Conservation (phyloP, 805 yeast genomes). For the Myxozyma sirexii region DNA sequence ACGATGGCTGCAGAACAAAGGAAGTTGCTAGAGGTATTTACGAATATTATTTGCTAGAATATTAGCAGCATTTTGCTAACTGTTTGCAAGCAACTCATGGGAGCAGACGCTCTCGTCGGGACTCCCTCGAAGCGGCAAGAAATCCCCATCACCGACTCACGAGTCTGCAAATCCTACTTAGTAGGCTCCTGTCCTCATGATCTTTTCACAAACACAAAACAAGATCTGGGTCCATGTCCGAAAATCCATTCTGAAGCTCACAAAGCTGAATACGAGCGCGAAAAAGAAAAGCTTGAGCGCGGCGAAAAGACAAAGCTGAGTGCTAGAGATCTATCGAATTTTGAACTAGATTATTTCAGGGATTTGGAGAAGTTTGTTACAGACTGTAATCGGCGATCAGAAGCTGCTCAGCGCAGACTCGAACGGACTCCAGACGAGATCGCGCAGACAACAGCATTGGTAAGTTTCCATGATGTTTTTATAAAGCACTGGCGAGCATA, state of each 20-base stretch:
- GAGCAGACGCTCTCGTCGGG: slow-evolving; percentile 46
- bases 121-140: slow-evolving; percentile 45
- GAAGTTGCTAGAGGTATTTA: slow-evolving; percentile 56
- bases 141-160: slow-evolving; percentile 54
- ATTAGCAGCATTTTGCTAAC: neutral
- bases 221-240: slow-evolving; percentile 80
- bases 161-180: slow-evolving; percentile 78
- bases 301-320: slow-evolving; percentile 32
- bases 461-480: slow-evolving; percentile 29
- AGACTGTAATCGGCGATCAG: slow-evolving; percentile 69
- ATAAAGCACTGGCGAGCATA: too few species aligned
- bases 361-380: slow-evolving; percentile 58
- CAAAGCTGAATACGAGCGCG: slow-evolving; percentile 66
- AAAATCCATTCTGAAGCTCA: slow-evolving; percentile 72
- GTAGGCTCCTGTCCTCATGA: slow-evolving; percentile 88
- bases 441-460: slow-evolving; percentile 46
- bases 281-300: slow-evolving; percentile 32
- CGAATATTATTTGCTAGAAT: too few species aligned
- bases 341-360: slow-evolving; percentile 51
- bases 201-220: slow-evolving; percentile 76
- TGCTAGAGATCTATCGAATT: slow-evolving; percentile 50
- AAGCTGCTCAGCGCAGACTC: slow-evolving; percentile 62
- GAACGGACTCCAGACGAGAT: slow-evolving; percentile 77
- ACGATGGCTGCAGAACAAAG: slow-evolving; percentile 72
- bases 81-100: slow-evolving; percentile 63